Conservation (phyloP, 2,329 filamentous ascomycete species). For the Lasiodiplodia gonubiensis region DNA sequence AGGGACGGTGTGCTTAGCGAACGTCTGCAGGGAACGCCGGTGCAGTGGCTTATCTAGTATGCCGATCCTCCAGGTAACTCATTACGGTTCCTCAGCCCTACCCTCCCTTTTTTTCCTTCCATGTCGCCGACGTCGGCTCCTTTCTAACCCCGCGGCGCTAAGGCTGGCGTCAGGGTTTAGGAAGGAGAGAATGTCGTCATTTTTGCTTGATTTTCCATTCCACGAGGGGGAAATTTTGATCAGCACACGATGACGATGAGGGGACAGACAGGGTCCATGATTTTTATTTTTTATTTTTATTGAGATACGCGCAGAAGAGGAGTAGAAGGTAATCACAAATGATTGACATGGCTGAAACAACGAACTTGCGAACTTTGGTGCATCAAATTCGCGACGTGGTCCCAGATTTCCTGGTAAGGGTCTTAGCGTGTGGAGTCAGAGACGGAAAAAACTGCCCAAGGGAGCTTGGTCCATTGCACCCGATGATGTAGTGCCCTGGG, state of each 20-base stretch:
- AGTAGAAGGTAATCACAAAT: not conserved
- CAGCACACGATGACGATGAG: not conserved
- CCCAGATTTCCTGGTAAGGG: not conserved
- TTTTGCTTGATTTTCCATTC: not conserved
- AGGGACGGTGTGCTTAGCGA: not conserved
- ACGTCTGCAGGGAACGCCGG: not conserved
- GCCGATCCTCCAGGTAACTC: not conserved
- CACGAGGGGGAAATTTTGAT: not conserved
- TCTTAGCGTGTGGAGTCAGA: not conserved
- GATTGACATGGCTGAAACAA: not conserved
- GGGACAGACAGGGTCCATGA: not conserved
- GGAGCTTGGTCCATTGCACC: not conserved
- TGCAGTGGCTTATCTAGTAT: not conserved
- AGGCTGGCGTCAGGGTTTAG: not conserved
- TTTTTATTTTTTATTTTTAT: not conserved
- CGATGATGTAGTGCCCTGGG: no score
- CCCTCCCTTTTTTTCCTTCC: not conserved
- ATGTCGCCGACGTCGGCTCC: not conserved
- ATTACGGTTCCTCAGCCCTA: not conserved
- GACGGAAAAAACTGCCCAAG: not conserved
- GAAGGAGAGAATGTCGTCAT: not conserved
- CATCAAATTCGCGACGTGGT: not conserved
- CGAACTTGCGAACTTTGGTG: not conserved
- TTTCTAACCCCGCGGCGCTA: not conserved
- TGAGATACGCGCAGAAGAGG: not conserved